Evolutionary conservation across 2,329 filamentous ascomycete species (phyloP), one percentile per base, ranked within the genome.

Genomic region (Venturiaceae sp.): DNA sequence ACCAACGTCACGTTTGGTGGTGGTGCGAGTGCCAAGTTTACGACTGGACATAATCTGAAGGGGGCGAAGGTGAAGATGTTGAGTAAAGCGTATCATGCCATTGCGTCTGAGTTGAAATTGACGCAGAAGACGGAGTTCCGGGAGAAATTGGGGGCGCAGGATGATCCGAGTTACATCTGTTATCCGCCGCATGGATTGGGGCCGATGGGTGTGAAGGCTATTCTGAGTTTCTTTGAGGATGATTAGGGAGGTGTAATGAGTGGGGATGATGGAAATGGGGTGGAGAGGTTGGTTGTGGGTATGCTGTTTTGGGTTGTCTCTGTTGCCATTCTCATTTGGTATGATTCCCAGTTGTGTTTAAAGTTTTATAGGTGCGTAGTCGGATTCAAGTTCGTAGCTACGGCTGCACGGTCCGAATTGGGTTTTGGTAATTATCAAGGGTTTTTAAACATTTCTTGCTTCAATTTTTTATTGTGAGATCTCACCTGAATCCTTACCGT

Each of bases 151-250:
- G 92, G 92, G 57, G 88, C 88, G 4, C 77, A 83, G 60, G 90
- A 92, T 61, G 91, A 96, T 67, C 84, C 88, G 53, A 84, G 92
- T 30, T 96, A 90, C 72, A 90, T 96, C 64, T 91, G 89, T 68
- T 96, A 95, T 73, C 92, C 92, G 41, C 85, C 87, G 60, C 86
- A 91, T 67, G 91, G 92, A 7, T 79, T 96, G 30, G 90, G 90
- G 1, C 84, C 92, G 50, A 83, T 85, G 62, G 92, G 91, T 46
- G 84, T 91, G 62, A 84, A 88, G 69, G 90, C 91, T n/a, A 84
- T 96, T 64, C 80, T 96, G 75, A 88, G 86, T 69, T 96, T 95
- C 76, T 94, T 96, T 71, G 88, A 92, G 72, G 89, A 89, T 63
- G 83, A 83, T 36, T 68, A 65, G 59, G 61, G 32, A 9, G 9